These are phyloP conservation scores for Thelephora aurantiotincta DNA, from an alignment of 768 basidiomycete genomes.

Conservation along the genomic window DNA sequence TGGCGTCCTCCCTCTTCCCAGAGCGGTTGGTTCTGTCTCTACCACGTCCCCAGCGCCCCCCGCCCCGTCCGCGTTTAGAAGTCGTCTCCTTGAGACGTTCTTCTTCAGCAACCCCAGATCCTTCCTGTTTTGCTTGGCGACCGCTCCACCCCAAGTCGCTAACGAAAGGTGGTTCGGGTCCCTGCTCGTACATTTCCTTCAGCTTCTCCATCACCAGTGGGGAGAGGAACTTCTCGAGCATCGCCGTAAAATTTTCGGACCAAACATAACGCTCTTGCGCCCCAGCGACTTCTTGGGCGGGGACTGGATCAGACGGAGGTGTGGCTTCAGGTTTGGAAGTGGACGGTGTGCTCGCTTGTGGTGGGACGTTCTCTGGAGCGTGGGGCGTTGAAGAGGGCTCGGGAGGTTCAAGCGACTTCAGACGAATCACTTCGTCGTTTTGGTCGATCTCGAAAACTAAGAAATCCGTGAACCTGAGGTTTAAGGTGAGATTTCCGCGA, in stretches of 20 bases:
- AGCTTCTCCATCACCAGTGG: conserved; percentile 43
- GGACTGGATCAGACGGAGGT: not conserved
- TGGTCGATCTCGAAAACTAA: conserved; percentile 84
- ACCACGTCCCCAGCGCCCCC: conserved; percentile 28
- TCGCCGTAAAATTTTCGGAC: conserved; percentile 44
- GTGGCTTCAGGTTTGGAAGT: not conserved
- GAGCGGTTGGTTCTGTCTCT: conserved; percentile 27
- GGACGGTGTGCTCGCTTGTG: conserved; percentile 13
- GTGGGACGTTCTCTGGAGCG: conserved; percentile 23
- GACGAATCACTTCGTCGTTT: conserved; percentile 63
- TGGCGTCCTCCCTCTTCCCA: conserved; percentile 41
- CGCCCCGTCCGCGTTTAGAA: conserved; percentile 28
- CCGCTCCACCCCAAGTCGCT: conserved; percentile 68
- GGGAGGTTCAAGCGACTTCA: conserved; percentile 70
- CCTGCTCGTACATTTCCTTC: conserved; percentile 68
- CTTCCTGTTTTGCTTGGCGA: conserved; percentile 24
- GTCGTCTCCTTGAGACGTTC: conserved; percentile 14
- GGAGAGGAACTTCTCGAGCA: conserved; percentile 51
- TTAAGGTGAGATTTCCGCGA: conserved; percentile 4
- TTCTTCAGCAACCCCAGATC: conserved; percentile 11
- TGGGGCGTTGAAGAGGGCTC: conserved; percentile 20
- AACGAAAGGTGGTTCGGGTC: conserved; percentile 59
- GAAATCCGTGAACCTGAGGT: conserved; percentile 86
- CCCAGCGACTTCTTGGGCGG: conserved; percentile 6
- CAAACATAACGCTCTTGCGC: conserved; percentile 19